phyloP scores from a whole-genome alignment of 2,329 filamentous ascomycete species.

The Gaeumannomyces tritici region DNA sequence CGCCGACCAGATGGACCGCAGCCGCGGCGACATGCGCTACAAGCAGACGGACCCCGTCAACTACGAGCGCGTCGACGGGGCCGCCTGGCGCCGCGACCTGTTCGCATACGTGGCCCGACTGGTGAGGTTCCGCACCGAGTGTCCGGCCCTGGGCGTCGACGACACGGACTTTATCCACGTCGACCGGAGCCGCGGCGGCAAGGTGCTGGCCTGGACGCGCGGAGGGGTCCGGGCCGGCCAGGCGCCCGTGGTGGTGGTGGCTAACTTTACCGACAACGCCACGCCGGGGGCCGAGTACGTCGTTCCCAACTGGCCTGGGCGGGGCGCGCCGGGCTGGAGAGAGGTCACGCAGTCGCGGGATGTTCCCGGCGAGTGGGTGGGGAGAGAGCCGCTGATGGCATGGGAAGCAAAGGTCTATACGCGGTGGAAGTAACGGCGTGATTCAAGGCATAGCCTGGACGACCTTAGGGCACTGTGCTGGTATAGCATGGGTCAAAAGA shows the following conservation, averaged over 20 bases:
- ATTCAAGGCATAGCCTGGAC: no score
- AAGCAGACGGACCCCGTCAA: conserved; percentile 18
- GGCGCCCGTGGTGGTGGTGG: conserved; percentile 12
- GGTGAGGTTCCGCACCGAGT: conserved; percentile 12
- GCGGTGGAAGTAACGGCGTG: conserved; percentile 7
- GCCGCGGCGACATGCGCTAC: conserved; percentile 11
- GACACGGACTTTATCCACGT: conserved; percentile 15
- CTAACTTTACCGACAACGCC: conserved; percentile 13
- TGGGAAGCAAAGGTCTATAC: conserved; percentile 17
- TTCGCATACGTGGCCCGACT: conserved; percentile 14
- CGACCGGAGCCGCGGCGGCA: conserved; percentile 9
- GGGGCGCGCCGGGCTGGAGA: conserved; percentile 10
- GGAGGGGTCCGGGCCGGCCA: not conserved
- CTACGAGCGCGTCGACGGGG: conserved; percentile 12
- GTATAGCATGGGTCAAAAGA: not conserved
- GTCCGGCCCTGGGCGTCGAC: conserved; percentile 13
- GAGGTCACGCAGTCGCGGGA: conserved; percentile 13
- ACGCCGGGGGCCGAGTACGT: conserved; percentile 12
- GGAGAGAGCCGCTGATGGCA: conserved; percentile 12
- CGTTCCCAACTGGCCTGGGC: conserved; percentile 13
- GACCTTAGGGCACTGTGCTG: no score
- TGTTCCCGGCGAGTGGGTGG: conserved; percentile 14
- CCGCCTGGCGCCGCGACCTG: conserved; percentile 12
- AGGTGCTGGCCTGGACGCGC: conserved; percentile 13
- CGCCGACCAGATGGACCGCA: conserved; percentile 15